Evolutionary conservation across 352 stramenopile genomes (phyloP).

Genomic region (Globisporangium paddicum): DNA sequence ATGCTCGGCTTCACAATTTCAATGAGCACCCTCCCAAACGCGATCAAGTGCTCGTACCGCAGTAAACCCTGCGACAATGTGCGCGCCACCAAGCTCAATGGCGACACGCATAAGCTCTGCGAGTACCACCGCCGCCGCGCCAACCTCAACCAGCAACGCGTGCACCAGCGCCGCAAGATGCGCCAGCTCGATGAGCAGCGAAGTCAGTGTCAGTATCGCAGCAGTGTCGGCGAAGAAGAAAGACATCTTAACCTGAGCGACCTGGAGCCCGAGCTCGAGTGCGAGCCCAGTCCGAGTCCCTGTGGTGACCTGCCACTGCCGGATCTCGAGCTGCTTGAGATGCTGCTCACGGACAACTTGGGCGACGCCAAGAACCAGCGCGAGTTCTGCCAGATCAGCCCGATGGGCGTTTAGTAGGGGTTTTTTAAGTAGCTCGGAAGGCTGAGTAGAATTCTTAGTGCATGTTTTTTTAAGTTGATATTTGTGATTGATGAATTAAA

Average conservation of each 20-base stretch:
- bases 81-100: constrained; percentile 38
- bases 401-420: not conserved
- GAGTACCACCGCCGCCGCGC: constrained; percentile 33
- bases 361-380: not conserved
- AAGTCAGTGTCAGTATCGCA: not conserved
- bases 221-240: not conserved
- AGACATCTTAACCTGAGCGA: constrained; percentile 7
- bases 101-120: constrained; percentile 38
- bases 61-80: constrained; percentile 30
- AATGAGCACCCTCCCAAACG: too few species aligned
- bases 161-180: constrained; percentile 23
- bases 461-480: too few species aligned
- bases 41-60: constrained; percentile 21
- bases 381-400: not conserved
- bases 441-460: too few species aligned
- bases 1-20: too few species aligned
- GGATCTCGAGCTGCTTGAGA: constrained; percentile 11
- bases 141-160: constrained; percentile 38
- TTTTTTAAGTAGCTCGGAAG: not conserved
- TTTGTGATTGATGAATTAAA: too few species aligned
- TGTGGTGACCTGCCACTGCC: constrained; percentile 9
- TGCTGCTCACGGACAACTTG: constrained; percentile 11
- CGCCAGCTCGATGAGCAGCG: not conserved
- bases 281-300: constrained; percentile 11
- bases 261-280: constrained; percentile 11